phyloP scores from a whole-genome alignment of 495 filamentous ascomycete species.

The Tuber aestivum region DNA sequence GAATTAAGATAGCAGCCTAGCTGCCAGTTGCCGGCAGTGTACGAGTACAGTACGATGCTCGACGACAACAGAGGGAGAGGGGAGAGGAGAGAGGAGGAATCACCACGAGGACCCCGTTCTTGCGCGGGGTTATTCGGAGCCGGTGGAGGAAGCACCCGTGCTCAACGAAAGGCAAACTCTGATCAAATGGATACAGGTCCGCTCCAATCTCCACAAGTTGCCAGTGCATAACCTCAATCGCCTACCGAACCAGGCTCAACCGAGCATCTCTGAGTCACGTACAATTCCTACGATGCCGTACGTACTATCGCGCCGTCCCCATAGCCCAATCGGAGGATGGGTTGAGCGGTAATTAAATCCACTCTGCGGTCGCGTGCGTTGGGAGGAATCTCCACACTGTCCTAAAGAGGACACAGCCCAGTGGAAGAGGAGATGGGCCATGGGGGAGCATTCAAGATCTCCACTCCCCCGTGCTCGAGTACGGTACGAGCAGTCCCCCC shows the following conservation, averaged over 20 bases:
- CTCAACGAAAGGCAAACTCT: not conserved
- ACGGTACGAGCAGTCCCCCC: not conserved
- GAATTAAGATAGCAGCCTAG: not conserved
- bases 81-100: too few relatives aligned
- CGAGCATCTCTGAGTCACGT: not conserved
- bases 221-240: not conserved
- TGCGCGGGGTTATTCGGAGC: not conserved
- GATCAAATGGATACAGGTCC: not conserved
- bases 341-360: not conserved
- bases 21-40: not conserved
- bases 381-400: not conserved
- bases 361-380: not conserved
- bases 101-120: not conserved
- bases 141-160: not conserved
- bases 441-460: not conserved
- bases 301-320: not conserved
- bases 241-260: not conserved
- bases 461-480: not conserved
- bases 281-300: not conserved
- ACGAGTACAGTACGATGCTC: too few relatives aligned
- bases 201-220: not conserved
- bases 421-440: not conserved
- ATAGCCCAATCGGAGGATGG: not conserved
- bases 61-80: not conserved
- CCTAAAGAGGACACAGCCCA: not conserved